Evolutionary conservation across 2,329 filamentous ascomycete species (phyloP).

Genomic region (Lecanicillium sp.): DNA sequence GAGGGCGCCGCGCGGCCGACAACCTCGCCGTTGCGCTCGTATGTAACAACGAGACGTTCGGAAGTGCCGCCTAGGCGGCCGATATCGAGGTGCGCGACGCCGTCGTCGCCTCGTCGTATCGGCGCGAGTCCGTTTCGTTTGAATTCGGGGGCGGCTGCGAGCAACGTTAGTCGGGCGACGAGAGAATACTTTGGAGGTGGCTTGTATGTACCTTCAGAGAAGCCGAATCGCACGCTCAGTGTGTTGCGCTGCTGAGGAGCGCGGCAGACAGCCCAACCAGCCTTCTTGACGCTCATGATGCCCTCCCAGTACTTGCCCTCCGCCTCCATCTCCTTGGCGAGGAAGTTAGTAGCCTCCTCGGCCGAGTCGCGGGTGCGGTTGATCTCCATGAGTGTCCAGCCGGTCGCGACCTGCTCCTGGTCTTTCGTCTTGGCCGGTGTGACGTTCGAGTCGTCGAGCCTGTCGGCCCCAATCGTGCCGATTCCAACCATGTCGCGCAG

Average conservation of each 20-base stretch:
- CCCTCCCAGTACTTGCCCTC: conserved; percentile 90
- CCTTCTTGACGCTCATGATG: conserved; percentile 71
- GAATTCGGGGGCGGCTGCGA: conserved; percentile 49
- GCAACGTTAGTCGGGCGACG: conserved; percentile 22
- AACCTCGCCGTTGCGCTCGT: conserved; percentile 51
- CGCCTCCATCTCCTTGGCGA: conserved; percentile 70
- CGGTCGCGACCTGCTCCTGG: conserved; percentile 52
- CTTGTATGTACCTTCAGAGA: conserved; percentile 70
- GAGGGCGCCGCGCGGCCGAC: conserved; percentile 52
- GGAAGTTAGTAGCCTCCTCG: conserved; percentile 61
- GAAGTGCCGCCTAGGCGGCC: conserved; percentile 44
- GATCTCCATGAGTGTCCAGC: conserved; percentile 75
- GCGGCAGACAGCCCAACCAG: conserved; percentile 80
- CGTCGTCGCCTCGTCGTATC: conserved; percentile 67
- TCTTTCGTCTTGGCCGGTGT: conserved; percentile 50
- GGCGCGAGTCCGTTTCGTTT: conserved; percentile 72
- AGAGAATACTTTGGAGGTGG: conserved; percentile 14
- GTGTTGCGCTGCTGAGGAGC: conserved; percentile 67
- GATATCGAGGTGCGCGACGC: conserved; percentile 68
- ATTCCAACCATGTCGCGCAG: conserved; percentile 67
- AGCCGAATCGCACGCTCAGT: conserved; percentile 83
- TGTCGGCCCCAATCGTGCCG: conserved; percentile 66
- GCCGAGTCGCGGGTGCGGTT: conserved; percentile 69
- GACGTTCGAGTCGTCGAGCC: conserved; percentile 54
- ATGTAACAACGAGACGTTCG: conserved; percentile 60